Evolutionary conservation across 2,329 filamentous ascomycete species (phyloP).

Genomic region (Aureobasidium pullulans): DNA sequence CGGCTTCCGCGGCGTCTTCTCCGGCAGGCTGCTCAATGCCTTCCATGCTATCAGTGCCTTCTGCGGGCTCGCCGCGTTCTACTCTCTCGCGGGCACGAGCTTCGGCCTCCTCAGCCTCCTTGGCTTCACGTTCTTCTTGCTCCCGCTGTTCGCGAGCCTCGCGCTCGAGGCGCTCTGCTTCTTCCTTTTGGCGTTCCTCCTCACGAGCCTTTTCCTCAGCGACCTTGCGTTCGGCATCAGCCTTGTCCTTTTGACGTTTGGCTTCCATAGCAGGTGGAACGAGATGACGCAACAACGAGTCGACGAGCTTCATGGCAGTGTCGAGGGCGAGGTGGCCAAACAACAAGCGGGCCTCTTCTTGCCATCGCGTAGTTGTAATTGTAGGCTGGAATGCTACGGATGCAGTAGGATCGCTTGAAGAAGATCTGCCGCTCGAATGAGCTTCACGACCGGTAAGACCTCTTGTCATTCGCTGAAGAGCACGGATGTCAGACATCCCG

Average conservation of each 20-base stretch:
- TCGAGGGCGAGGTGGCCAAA: conserved; percentile 65
- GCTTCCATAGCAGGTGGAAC: conserved; percentile 78
- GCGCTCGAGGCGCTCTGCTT: conserved; percentile 53
- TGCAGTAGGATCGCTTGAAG: conserved; percentile 54
- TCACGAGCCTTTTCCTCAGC: conserved; percentile 55
- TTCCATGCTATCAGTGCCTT: conserved; percentile 55
- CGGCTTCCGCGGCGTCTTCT: conserved; percentile 30
- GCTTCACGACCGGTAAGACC: background rate
- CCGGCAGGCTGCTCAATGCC: conserved; percentile 47
- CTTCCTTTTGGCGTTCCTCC: conserved; percentile 56
- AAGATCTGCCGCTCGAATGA: background rate
- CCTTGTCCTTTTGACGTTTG: conserved; percentile 62
- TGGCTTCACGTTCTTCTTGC: conserved; percentile 41
- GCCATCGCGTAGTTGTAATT: conserved; percentile 70
- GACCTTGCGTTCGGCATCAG: conserved; percentile 58
- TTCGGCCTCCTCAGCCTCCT: conserved; percentile 35
- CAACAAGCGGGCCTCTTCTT: conserved; percentile 81
- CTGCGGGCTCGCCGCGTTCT: conserved; percentile 28
- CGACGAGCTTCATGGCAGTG: conserved; percentile 60
- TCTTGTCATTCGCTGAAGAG: background rate
- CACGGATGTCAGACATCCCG: conserved; percentile 2
- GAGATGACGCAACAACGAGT: conserved; percentile 62
- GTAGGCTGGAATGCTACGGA: conserved; percentile 68
- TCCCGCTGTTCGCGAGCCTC: conserved; percentile 45
- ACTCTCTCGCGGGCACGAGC: conserved; percentile 27